Evolutionary conservation across 164 flowering plant genomes (phyloP), one percentile per base, ranked within the genome.

Genomic region (Berberis thunbergii): DNA sequence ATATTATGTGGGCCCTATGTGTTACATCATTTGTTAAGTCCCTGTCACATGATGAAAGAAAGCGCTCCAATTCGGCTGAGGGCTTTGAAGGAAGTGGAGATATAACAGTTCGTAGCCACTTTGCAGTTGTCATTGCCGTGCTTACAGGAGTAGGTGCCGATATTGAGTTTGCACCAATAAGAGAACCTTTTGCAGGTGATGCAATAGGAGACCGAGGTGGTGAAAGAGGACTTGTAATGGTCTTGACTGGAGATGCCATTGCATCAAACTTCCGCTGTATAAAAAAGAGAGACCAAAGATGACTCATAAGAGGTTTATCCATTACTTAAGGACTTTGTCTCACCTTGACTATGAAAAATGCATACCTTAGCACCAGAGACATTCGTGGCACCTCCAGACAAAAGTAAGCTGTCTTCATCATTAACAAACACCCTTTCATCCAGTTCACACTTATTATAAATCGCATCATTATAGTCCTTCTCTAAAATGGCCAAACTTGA

Each of bases 71-170:
- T 66, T 79, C 89, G 13, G 80, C 63, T 49, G 99, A 95, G 38
- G 99, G 99, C 64, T 76, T 85, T 43, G 96, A 71, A 64, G 93
- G 84, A 66, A 91, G 90, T 26, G 97, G 93, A 72, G 88, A 84
- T 67, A 95, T 80, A 45, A 86, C 78, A 3, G 94, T 83, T 6
- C 98, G 78, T 4, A 91, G 96, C 99, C 99, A 95, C 78, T 87
- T 91, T 57, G 96, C 96, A 68, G 99, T 95, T 26, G 96, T 95
- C 97, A 95, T 89, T 60, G 97, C 97, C 62, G 92, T 88, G 85
- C 84, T 91, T 40, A 95, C 97, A 50, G 99, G 99, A 41, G 97
- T 95, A 49, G 88, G 79, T 42, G 78, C 76, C 73, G 84, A 70
- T 78, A 72, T 89, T 52, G 71, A 60, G 76, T 64, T 78, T 44